These are phyloP conservation scores for Penicillium paneum DNA, from an alignment of 2,329 filamentous ascomycete species.

Conservation along the genomic window DNA sequence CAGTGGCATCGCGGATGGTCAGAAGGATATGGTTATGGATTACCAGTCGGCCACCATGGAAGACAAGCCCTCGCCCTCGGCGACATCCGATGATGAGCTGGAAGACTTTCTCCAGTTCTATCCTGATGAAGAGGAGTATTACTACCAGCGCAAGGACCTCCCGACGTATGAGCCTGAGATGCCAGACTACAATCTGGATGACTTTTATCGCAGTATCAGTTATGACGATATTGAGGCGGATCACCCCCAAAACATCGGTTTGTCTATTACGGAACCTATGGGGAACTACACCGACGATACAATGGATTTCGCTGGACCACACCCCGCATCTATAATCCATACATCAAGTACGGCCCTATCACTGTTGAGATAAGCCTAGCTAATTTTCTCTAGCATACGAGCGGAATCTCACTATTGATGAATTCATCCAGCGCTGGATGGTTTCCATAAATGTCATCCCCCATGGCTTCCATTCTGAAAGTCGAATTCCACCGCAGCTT, in stretches of 20 bases:
- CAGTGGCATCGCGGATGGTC: constrained; percentile 16
- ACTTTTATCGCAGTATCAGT: constrained; percentile 28
- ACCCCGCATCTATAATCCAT: constrained; percentile 27
- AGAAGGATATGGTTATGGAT: constrained; percentile 24
- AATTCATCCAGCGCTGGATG: constrained; percentile 44
- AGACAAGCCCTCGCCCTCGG: constrained; percentile 12
- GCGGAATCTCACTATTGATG: constrained; percentile 42
- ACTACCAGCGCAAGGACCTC: constrained; percentile 14
- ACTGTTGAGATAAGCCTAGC: constrained; percentile 1
- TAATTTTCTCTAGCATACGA: constrained; percentile 32
- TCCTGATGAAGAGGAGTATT: constrained; percentile 25
- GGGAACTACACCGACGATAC: constrained; percentile 16
- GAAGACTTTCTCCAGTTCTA: constrained; percentile 37
- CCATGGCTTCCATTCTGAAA: constrained; percentile 18
- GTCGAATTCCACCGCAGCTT: constrained; percentile 19
- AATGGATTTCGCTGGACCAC: constrained; percentile 17
- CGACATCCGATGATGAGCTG: constrained; percentile 26
- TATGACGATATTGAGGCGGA: constrained; percentile 17
- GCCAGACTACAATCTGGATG: constrained; percentile 29
- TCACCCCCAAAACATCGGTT: constrained; percentile 2
- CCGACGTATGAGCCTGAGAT: constrained; percentile 8
- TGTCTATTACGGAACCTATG: constrained; percentile 2
- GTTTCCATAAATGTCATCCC: constrained; percentile 24
- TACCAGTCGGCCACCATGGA: constrained; percentile 23
- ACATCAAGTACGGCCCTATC: constrained; percentile 28